These are phyloP conservation scores for Sclerotinia minor DNA, from an alignment of 2,329 filamentous ascomycete genomes.

Conservation along the genomic window DNA sequence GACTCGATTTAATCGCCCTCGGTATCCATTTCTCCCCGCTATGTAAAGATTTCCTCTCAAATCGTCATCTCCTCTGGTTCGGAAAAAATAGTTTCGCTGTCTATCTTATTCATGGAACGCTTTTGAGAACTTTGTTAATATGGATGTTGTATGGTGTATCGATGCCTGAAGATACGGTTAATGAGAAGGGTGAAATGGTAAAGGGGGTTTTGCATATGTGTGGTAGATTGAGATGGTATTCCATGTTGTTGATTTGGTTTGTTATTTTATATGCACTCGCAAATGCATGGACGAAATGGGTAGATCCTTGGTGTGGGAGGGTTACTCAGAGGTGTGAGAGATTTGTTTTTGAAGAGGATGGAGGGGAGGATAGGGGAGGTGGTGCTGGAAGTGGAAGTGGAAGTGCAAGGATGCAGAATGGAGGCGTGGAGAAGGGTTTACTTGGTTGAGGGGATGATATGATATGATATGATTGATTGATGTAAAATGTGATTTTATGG, in stretches of 20 bases:
- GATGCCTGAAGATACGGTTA: slow-evolving; percentile 38
- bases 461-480: no score
- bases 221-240: slow-evolving; percentile 44
- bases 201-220: slow-evolving; percentile 43
- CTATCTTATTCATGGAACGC: slow-evolving; percentile 62
- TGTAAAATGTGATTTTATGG: not conserved
- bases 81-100: slow-evolving; percentile 65
- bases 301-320: slow-evolving; percentile 53
- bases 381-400: no score
- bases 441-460: not conserved
- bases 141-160: slow-evolving; percentile 58
- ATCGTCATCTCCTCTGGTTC: slow-evolving; percentile 58
- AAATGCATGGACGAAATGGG: slow-evolving; percentile 53
- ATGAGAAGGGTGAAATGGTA: slow-evolving; percentile 43
- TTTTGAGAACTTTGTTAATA: slow-evolving; percentile 59
- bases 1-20: slow-evolving; percentile 51
- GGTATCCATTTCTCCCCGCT: slow-evolving; percentile 54
- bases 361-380: slow-evolving; percentile 6
- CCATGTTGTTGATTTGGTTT: slow-evolving; percentile 49
- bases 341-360: slow-evolving; percentile 36
- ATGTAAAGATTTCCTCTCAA: slow-evolving; percentile 54
- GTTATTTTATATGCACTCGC: slow-evolving; percentile 50
- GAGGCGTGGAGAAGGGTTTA: not conserved
- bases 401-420: not conserved
- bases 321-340: slow-evolving; percentile 45